Conservation (phyloP, 2,329 filamentous ascomycete species). For the Ramichloridium luteum region DNA sequence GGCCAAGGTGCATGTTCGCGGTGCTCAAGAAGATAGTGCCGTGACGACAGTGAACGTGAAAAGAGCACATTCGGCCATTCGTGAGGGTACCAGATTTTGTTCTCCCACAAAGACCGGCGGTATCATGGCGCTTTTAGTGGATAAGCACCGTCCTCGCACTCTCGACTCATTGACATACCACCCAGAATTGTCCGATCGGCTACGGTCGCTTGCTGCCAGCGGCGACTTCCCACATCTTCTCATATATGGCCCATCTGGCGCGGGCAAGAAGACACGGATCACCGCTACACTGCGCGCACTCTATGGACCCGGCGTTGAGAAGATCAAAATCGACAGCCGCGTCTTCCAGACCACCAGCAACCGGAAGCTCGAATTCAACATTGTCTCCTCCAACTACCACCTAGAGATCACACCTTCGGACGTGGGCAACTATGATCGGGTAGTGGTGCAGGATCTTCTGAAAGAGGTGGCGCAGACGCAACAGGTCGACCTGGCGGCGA, state of each 20-base stretch:
- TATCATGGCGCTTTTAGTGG: conserved; percentile 55
- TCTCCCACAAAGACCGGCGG: too few relatives aligned
- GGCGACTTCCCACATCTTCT: conserved; percentile 96
- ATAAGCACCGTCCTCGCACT: conserved; percentile 57
- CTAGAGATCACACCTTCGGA: conserved; percentile 97
- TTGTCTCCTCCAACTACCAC: conserved; percentile 93
- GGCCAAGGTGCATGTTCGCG: too few relatives aligned
- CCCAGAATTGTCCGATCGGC: conserved; percentile 69
- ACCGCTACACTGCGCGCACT: conserved; percentile 91
- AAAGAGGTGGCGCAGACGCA: conserved; percentile 99
- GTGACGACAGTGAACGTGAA: too few relatives aligned
- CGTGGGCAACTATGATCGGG: conserved; percentile 89
- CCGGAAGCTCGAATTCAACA: conserved; percentile 98
- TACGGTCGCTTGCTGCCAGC: conserved; percentile 81
- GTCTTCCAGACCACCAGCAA: conserved; percentile 90
- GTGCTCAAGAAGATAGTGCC: too few relatives aligned
- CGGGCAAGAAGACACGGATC: conserved; percentile 94
- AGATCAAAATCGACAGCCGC: conserved; percentile 97
- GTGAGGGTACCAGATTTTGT: too few relatives aligned
- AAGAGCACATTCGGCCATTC: too few relatives aligned
- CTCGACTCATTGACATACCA: conserved; percentile 78
- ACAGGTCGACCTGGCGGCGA: conserved; percentile 86
- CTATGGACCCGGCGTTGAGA: conserved; percentile 93
- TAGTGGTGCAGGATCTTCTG: conserved; percentile 86
- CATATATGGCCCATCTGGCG: conserved; percentile 90